Base-by-base conservation (phyloP, 495 filamentous ascomycete species). In the Cercophora sp. region DNA sequence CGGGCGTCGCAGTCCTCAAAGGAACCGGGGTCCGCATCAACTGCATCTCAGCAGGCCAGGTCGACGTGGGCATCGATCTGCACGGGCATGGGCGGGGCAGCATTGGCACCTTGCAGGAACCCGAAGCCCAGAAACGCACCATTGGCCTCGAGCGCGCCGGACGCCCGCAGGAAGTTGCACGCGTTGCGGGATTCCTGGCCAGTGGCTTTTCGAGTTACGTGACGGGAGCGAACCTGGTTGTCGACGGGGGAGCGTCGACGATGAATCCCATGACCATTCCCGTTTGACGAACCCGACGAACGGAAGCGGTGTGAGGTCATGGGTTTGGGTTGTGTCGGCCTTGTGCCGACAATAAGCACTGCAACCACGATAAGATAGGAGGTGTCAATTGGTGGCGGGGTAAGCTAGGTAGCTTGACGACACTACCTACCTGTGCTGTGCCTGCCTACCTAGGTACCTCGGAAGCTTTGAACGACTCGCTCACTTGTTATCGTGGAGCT, bases 11-110 rank as follows among this genome's bases (percentile, higher is more conserved):
- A 1, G 73, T 77, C 29, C 57, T 84, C 42, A 82, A 80, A 60
- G 79, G 78, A 9, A 77, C 75, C 27, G 79, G 80, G 20, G 75
- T 85, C 22, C 62, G 81, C 42, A 80, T 84, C 51, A 85, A 84
- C 48, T 79, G 73, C 54, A 79, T 83, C 40, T 75, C 73, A 13
- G 72, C 76, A 4, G 81, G 81, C 6, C 76, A 81, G 61, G 79
- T 83, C 46, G 79, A 83, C 63, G 71, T 78, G 25, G 81, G 80
- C 0, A 73, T 81, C 24, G 77, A 82, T 58, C 62, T 82, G 50
- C 68, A 74, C 41, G 73, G 64, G 3, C 76, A 77, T 48, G 79
- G 81, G 51, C 75, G 76, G 73, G 59, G 69, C n/a, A 76, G 77
- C 15, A 75, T 80, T 75, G 70, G 67, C 22, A 58, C 67, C 2